phyloP scores from a whole-genome alignment of 129 eudicot species.

The Erigeron canadensis region DNA sequence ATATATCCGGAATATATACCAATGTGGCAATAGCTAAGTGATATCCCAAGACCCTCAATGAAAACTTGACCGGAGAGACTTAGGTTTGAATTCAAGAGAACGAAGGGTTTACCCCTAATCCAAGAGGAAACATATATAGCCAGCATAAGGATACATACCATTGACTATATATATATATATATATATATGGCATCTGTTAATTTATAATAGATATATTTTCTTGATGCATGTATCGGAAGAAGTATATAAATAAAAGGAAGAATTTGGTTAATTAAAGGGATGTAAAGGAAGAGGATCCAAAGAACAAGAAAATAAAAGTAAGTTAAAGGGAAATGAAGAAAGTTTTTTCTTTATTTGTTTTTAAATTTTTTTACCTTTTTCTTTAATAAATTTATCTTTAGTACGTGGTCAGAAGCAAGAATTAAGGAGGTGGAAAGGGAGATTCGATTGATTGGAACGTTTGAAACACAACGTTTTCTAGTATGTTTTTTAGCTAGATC shows the following conservation, averaged over 20 bases:
- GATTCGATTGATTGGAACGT: conserved; percentile 52
- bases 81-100: too few species aligned
- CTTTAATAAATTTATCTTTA: conserved; percentile 14
- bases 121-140: too few species aligned
- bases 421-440: conserved; percentile 24
- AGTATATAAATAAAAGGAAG: background rate
- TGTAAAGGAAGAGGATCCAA: conserved; percentile 34
- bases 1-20: too few species aligned
- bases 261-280: conserved; percentile 14
- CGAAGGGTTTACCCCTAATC: too few species aligned
- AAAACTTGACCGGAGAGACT: too few species aligned
- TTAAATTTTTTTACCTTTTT: too few species aligned
- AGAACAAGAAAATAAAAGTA: conserved; percentile 20
- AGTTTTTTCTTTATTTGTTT: conserved; percentile 17
- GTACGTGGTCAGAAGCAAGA: conserved; percentile 31
- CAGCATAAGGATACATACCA: too few species aligned
- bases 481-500: conserved; percentile 21
- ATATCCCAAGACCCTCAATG: too few species aligned
- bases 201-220: background rate
- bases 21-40: too few species aligned
- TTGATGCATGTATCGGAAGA: background rate
- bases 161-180: too few species aligned
- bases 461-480: conserved; percentile 42
- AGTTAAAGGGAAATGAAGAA: conserved; percentile 23
- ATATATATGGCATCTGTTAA: background rate